Evolutionary conservation across 2,329 filamentous ascomycete genomes (phyloP).

Genomic region (Cercospora brassicicola): DNA sequence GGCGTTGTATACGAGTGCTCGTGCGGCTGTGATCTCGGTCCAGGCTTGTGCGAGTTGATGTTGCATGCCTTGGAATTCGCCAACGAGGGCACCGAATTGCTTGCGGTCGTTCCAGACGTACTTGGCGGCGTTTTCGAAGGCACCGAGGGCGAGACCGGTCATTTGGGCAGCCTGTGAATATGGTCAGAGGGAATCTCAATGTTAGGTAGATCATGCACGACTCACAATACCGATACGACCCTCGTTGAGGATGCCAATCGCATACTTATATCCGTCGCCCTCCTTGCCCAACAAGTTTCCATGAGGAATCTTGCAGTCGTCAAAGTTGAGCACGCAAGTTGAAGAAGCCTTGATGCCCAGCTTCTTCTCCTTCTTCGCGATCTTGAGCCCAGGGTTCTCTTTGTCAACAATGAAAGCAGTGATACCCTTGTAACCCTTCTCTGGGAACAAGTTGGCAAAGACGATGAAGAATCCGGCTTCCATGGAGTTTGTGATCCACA

Average conservation of each 20-base stretch:
- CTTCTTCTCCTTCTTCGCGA: constrained; percentile 99
- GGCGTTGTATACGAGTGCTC: constrained; percentile 92
- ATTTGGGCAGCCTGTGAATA: constrained; percentile 70
- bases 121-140: constrained; percentile 88
- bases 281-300: constrained; percentile 84
- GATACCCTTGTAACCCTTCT: constrained; percentile 94
- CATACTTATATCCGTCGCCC: constrained; percentile 96
- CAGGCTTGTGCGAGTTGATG: constrained; percentile 97
- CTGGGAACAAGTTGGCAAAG: constrained; percentile 90
- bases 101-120: constrained; percentile 99
- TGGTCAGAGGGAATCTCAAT: too few relatives aligned
- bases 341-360: constrained; percentile 93
- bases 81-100: constrained; percentile 91
- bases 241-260: constrained; percentile 90
- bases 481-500: constrained; percentile 99
- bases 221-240: constrained; percentile 86
- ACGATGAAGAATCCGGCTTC: constrained; percentile 96
- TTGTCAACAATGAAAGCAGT: constrained; percentile 95
- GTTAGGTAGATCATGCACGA: too few relatives aligned
- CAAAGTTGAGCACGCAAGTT: constrained; percentile 96
- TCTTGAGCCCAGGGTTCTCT: constrained; percentile 80
- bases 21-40: constrained; percentile 86
- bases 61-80: constrained; percentile 99
- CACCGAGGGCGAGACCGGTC: constrained; percentile 91
- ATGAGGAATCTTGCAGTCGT: constrained; percentile 87